Base-by-base conservation (phyloP, 768 basidiomycete species). In the Boletus reticulatus region DNA sequence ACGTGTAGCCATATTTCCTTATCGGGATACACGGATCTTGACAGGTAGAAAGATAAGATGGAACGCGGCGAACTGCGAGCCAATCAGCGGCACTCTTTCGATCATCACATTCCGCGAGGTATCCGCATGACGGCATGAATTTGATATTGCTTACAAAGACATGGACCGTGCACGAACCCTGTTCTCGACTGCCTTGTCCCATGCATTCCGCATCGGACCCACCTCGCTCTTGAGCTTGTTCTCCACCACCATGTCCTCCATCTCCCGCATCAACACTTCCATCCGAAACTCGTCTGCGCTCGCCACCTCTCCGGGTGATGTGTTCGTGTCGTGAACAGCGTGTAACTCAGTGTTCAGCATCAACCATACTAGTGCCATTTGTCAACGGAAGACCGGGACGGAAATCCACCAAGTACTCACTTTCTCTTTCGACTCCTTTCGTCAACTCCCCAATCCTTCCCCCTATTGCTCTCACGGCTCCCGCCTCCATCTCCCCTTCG, bases 181-280 rank as follows among this genome's bases (percentile, higher is more conserved):
- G n/a, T 47, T 53, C 42, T 53, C 41, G 22, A 81, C 60, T 0
- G 79, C 80, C 1, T 61, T 71, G 50, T 83, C 76, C 81, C 83
- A 85, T 11, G 76, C 79, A 37, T 68, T 78, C 62, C 72, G 71
- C 50, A 88, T 72, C n/a, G 84, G 85, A 14, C 83, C 85, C 2
- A 65, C 70, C 39, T 80, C 80, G 50, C 73, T 76, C 70, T 78
- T 82, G 39, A 91, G 70, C 61, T 79, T 81, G 32, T 74, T 74
- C 71, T 89, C 89, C 4, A 90, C 77, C 45, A 88, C 71, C 63
- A 89, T 75, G 39, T 82, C 75, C 67, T 85, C 81, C 77, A 91
- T 85, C 69, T 87, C 87, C 16, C 67, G 56, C 45, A 76, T 67
- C 46, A 89, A 68, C 46, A 68, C 44, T 12, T 71, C 73, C 49